phyloP scores from a whole-genome alignment of 1,284 basidiomycete genomes.

The Sanghuangporus baumii region DNA sequence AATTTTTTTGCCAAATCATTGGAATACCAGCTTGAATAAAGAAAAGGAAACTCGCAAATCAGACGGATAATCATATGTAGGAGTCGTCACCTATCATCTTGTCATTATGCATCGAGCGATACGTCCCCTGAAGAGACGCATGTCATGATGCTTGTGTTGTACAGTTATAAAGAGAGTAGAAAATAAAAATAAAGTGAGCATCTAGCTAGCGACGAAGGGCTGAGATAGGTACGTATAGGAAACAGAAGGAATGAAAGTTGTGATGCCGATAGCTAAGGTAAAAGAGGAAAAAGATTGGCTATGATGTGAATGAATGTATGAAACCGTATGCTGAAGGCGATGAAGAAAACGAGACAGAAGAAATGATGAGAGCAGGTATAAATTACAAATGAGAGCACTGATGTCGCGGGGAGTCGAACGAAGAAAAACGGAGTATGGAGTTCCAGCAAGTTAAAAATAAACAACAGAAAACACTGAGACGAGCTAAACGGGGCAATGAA shows the following conservation, averaged over 20 bases:
- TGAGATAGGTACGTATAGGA: background rate
- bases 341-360: background rate
- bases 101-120: conserved; percentile 12
- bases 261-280: background rate
- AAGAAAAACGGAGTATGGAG: background rate
- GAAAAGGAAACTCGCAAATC: background rate
- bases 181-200: background rate
- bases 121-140: background rate
- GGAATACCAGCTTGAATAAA: background rate
- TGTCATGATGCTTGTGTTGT: conserved; percentile 11
- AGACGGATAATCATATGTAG: background rate
- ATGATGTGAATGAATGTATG: conserved; percentile 6
- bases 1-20: background rate
- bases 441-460: conserved; percentile 16
- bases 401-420: background rate
- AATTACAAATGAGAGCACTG: background rate
- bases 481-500: conserved; percentile 20
- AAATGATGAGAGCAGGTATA: background rate
- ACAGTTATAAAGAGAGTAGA: conserved; percentile 3
- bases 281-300: background rate
- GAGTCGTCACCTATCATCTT: background rate
- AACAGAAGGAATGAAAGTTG: background rate
- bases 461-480: conserved; percentile 21
- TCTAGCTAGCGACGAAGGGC: background rate
- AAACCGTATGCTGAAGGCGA: background rate